Conservation (phyloP, 352 stramenopile genomes). For the Vaucheria bursata region DNA sequence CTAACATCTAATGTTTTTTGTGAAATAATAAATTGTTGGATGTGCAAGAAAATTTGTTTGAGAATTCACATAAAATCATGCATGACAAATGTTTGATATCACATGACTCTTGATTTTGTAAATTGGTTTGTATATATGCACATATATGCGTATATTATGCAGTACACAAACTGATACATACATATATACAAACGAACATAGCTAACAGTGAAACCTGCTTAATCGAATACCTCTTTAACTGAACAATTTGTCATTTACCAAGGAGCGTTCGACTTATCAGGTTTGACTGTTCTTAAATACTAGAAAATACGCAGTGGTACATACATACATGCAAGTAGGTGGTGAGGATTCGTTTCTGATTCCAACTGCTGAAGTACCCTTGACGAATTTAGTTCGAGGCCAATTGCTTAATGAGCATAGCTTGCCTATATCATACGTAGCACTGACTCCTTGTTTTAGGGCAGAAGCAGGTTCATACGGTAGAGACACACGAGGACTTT, state of each 20-base stretch:
- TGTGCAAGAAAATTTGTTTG: background rate
- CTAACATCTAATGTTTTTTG: background rate
- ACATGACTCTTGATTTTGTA: background rate
- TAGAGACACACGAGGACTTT: slow-evolving; percentile 64
- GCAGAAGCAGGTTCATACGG: slow-evolving; percentile 69
- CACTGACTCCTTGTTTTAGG: slow-evolving; percentile 66
- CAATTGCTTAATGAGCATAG: slow-evolving; percentile 63
- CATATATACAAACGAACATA: too few species aligned
- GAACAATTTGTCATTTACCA: too few species aligned
- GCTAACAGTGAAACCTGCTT: too few species aligned
- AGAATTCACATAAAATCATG: background rate
- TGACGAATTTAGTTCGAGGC: slow-evolving; percentile 66
- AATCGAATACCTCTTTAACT: too few species aligned
- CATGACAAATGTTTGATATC: background rate
- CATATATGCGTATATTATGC: too few species aligned
- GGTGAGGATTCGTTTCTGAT: slow-evolving; percentile 74
- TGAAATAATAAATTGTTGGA: background rate
- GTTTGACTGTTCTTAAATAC: too few species aligned
- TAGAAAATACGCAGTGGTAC: too few species aligned
- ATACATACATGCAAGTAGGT: slow-evolving; percentile 58
- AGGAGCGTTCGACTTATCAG: too few species aligned
- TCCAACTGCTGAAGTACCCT: slow-evolving; percentile 67
- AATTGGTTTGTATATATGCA: background rate
- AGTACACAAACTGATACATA: too few species aligned
- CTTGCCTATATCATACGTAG: slow-evolving; percentile 62